A percentile compares a stretch with the other conserved stretches of the same genome.
Evolutionary conservation across 768 basidiomycete genomes (phyloP).

Genomic region (Russula sp.): DNA sequence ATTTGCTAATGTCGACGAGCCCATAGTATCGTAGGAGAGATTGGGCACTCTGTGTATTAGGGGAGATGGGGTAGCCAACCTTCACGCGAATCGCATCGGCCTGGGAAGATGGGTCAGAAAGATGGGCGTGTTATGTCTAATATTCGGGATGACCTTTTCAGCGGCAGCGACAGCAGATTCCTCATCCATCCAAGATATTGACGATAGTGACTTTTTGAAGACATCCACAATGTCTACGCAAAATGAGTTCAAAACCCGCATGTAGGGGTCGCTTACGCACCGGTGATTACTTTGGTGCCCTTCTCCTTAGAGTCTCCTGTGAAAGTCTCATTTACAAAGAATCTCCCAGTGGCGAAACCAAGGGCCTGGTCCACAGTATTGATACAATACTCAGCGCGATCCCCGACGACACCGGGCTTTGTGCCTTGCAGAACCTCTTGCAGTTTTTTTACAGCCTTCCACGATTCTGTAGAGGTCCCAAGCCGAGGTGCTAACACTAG

Average conservation of each 20-base stretch:
- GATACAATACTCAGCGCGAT: constrained; percentile 81
- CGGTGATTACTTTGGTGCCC: constrained; percentile 75
- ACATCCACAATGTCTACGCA: constrained; percentile 63
- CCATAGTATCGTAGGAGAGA: constrained; percentile 72
- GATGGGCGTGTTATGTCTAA: background rate
- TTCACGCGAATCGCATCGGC: constrained; percentile 80
- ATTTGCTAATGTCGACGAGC: constrained; percentile 52
- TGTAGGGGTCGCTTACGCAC: constrained; percentile 32
- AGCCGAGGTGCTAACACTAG: constrained; percentile 62
- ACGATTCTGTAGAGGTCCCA: constrained; percentile 67
- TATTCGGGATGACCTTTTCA: constrained; percentile 52
- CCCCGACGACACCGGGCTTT: constrained; percentile 78
- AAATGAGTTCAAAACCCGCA: background rate
- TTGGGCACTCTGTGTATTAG: constrained; percentile 64
- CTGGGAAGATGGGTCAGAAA: constrained; percentile 30
- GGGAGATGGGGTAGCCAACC: constrained; percentile 88
- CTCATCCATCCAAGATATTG: constrained; percentile 89
- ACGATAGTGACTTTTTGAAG: constrained; percentile 68
- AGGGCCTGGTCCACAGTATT: constrained; percentile 60
- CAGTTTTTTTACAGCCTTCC: constrained; percentile 66
- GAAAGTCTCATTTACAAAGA: constrained; percentile 83
- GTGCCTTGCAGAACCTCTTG: constrained; percentile 72
- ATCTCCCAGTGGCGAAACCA: constrained; percentile 86
- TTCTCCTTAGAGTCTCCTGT: constrained; percentile 69
- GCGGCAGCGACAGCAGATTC: constrained; percentile 73